phyloP scores from a whole-genome alignment of 148 eudicot genomes.

The Amaranthus hypochondriacus region DNA sequence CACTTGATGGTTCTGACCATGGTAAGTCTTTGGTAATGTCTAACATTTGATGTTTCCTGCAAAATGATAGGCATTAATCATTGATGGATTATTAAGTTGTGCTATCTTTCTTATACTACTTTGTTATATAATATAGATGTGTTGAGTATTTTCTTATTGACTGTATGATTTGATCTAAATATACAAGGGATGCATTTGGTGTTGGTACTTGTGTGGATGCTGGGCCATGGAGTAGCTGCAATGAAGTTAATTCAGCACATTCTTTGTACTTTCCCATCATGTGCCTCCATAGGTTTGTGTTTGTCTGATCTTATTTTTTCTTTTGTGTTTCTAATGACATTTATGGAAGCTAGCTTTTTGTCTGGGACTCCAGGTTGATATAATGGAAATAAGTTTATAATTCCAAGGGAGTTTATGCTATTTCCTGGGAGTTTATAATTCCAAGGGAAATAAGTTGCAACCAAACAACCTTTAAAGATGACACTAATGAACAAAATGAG shows the following conservation, averaged over 20 bases:
- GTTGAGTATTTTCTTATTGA: background rate
- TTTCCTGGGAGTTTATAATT: background rate
- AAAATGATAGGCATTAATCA: background rate
- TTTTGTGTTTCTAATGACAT: background rate
- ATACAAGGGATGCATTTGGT: constrained; percentile 35
- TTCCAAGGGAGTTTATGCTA: background rate
- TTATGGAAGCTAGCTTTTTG: background rate
- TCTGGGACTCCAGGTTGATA: background rate
- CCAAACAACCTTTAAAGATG: no score
- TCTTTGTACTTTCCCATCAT: constrained; percentile 67
- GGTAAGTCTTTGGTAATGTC: constrained; percentile 34
- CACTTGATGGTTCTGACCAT: constrained; percentile 28
- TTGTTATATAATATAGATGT: background rate
- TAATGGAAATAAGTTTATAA: background rate
- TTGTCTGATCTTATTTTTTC: constrained; percentile 1
- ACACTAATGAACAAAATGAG: no score
- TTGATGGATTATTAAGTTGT: background rate
- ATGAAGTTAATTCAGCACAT: constrained; percentile 66
- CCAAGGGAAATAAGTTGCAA: no score
- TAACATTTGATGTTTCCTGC: background rate
- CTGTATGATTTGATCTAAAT: constrained; percentile 4
- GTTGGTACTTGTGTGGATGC: constrained; percentile 49
- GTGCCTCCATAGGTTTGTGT: constrained; percentile 82
- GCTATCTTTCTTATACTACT: background rate
- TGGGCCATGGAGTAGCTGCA: constrained; percentile 63